These are phyloP conservation scores for Suhomyces guaymorum DNA, from an alignment of 1,139 yeast genomes.

Conservation along the genomic window DNA sequence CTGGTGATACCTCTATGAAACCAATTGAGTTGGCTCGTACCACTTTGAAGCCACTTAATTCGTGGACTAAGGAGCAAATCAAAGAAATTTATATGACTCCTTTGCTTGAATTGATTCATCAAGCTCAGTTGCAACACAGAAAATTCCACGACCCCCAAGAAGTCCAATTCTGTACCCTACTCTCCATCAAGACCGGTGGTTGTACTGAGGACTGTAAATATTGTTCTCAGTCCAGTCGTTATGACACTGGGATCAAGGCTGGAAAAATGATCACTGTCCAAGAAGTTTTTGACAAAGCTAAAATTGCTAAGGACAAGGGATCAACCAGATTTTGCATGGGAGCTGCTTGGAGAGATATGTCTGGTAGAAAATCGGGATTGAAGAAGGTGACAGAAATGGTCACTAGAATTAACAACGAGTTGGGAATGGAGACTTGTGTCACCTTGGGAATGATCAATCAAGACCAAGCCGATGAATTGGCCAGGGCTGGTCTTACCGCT, in stretches of 20 bases:
- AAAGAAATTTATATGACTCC: slow-evolving; percentile 64
- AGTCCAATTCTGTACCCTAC: slow-evolving; percentile 73
- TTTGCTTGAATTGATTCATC: slow-evolving; percentile 59
- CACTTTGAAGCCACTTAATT: slow-evolving; percentile 37
- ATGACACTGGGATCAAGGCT: slow-evolving; percentile 70
- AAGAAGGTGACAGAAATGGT: slow-evolving; percentile 68
- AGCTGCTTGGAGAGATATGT: slow-evolving; percentile 88
- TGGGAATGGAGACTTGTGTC: slow-evolving; percentile 77
- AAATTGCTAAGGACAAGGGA: slow-evolving; percentile 66
- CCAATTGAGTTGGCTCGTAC: slow-evolving; percentile 19
- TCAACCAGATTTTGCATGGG: slow-evolving; percentile 84
- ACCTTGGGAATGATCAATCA: slow-evolving; percentile 75
- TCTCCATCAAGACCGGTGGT: slow-evolving; percentile 78
- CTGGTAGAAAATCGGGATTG: slow-evolving; percentile 69
- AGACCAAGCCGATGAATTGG: slow-evolving; percentile 58
- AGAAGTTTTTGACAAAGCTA: slow-evolving; percentile 63
- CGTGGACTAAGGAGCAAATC: slow-evolving; percentile 65
- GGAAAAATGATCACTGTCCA: slow-evolving; percentile 63
- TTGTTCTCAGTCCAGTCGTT: slow-evolving; percentile 72
- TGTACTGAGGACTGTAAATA: slow-evolving; percentile 82
- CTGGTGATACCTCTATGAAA: not conserved
- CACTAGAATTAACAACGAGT: slow-evolving; percentile 54
- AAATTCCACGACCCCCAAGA: slow-evolving; percentile 66
- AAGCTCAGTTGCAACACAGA: slow-evolving; percentile 68
- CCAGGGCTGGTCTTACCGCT: slow-evolving; percentile 75